A percentile compares a stretch with the other conserved stretches of the same genome.
Conservation (phyloP, 768 basidiomycete genomes). For the Termitomyces sp. region DNA sequence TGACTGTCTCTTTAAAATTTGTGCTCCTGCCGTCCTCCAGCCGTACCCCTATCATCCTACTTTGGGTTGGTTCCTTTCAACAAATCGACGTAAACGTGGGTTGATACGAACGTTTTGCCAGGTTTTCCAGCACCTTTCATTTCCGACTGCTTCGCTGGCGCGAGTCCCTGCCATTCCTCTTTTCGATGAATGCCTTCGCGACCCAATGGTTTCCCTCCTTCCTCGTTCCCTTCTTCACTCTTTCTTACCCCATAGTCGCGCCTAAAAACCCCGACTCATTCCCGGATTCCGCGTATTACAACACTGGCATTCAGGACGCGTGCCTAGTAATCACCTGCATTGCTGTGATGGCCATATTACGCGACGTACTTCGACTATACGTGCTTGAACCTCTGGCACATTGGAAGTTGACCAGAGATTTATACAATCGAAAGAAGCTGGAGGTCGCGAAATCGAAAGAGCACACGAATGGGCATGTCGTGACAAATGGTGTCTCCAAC, state of each 20-base stretch:
- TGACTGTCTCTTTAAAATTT: not conserved
- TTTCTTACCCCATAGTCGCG: slow-evolving; percentile 60
- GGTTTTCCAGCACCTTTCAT: slow-evolving; percentile 5
- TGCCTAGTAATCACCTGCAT: slow-evolving; percentile 81
- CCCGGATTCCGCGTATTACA: slow-evolving; percentile 63
- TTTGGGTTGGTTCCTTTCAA: not conserved
- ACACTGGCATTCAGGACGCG: slow-evolving; percentile 68
- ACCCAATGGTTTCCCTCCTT: slow-evolving; percentile 43
- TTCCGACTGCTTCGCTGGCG: slow-evolving; percentile 19
- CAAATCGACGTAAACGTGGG: slow-evolving; percentile 10
- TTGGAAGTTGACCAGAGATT: slow-evolving; percentile 63
- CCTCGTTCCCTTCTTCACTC: slow-evolving; percentile 62
- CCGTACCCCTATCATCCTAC: not conserved
- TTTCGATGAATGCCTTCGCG: slow-evolving; percentile 13
- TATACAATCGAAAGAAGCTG: slow-evolving; percentile 24
- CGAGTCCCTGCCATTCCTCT: not conserved
- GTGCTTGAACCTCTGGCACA: slow-evolving; percentile 79
- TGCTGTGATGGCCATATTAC: slow-evolving; percentile 78
- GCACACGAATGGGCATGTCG: slow-evolving; percentile 20
- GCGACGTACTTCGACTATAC: slow-evolving; percentile 71
- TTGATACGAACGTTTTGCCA: slow-evolving; percentile 9
- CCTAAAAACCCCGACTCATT: slow-evolving; percentile 68
- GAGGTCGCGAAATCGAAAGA: slow-evolving; percentile 16
- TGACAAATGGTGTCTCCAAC: slow-evolving; percentile 25
- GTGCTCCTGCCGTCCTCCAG: not conserved